A percentile compares a stretch with the other conserved stretches of the same genome.
These are phyloP conservation scores for Spiraea crenata DNA, from an alignment of 331 rosid genomes.

Conservation along the genomic window DNA sequence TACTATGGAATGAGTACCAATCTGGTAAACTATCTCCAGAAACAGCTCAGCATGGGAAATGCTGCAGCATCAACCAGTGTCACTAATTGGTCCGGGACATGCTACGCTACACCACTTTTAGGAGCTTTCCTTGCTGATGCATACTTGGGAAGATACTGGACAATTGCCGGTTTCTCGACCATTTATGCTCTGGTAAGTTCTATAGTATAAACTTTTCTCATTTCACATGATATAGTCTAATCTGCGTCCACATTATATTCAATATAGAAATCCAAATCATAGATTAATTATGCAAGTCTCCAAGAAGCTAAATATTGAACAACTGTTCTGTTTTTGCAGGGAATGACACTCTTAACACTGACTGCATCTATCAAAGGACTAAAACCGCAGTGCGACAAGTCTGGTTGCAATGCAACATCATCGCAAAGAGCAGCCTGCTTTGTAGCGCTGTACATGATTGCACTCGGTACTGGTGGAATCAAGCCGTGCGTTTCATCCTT, in stretches of 20 bases:
- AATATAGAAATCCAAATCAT: too few species aligned
- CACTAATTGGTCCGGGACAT: slow-evolving; percentile 78
- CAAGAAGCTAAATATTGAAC: not conserved
- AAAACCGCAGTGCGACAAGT: slow-evolving; percentile 47
- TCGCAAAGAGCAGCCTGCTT: slow-evolving; percentile 44
- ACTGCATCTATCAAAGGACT: slow-evolving; percentile 57
- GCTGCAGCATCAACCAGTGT: slow-evolving; percentile 60
- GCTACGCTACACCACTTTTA: slow-evolving; percentile 77
- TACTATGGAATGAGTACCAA: slow-evolving; percentile 82
- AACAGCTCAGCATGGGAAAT: slow-evolving; percentile 58
- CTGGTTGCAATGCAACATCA: slow-evolving; percentile 49
- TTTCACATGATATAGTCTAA: too few species aligned
- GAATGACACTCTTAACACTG: slow-evolving; percentile 60
- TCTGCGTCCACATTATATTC: too few species aligned
- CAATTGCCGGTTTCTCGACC: slow-evolving; percentile 65
- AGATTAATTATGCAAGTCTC: not conserved
- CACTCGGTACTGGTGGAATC: slow-evolving; percentile 86
- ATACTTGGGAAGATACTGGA: slow-evolving; percentile 91
- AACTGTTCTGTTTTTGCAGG: slow-evolving; percentile 34
- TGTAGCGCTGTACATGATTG: slow-evolving; percentile 70
- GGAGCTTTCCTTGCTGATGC: slow-evolving; percentile 94
- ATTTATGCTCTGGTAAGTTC: slow-evolving; percentile 64
- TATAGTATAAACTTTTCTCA: not conserved
- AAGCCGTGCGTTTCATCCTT: slow-evolving; percentile 86
- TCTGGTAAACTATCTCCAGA: slow-evolving; percentile 70